These are phyloP conservation scores for Coniochaeta prunicola DNA, from an alignment of 2,329 filamentous ascomycete species.

Conservation along the genomic window DNA sequence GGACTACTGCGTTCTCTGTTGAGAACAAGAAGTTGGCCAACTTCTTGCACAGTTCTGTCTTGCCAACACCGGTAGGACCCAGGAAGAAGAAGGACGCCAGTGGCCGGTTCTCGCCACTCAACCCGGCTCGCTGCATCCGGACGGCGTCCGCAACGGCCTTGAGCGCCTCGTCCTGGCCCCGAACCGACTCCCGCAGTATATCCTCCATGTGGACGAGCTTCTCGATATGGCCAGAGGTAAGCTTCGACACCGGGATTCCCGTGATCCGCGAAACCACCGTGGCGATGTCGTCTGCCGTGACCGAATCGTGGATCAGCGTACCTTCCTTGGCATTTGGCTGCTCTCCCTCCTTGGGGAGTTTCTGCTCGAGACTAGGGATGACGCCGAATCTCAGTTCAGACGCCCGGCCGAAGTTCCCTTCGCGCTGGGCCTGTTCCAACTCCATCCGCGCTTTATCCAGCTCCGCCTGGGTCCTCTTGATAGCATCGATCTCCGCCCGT, in stretches of 20 bases:
- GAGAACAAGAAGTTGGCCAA: constrained; percentile 90
- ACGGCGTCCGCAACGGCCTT: constrained; percentile 89
- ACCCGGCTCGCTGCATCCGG: constrained; percentile 83
- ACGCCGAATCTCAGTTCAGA: constrained; percentile 83
- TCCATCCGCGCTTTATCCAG: constrained; percentile 80
- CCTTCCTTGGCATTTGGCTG: constrained; percentile 28
- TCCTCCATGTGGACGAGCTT: constrained; percentile 97
- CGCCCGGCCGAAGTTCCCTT: constrained; percentile 84
- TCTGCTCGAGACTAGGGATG: constrained; percentile 74
- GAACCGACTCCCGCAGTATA: constrained; percentile 71
- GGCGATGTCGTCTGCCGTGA: constrained; percentile 93
- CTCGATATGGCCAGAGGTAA: constrained; percentile 89
- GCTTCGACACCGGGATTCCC: constrained; percentile 85
- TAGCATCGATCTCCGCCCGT: constrained; percentile 71
- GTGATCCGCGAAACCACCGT: constrained; percentile 85
- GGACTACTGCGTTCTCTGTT: constrained; percentile 80
- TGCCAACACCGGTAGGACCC: constrained; percentile 91
- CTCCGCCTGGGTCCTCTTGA: constrained; percentile 84
- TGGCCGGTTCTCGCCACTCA: constrained; percentile 86
- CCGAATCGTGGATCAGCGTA: constrained; percentile 80
- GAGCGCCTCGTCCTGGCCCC: constrained; percentile 90
- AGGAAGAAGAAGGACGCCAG: constrained; percentile 97
- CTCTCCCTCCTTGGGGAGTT: constrained; percentile 69
- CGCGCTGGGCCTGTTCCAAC: constrained; percentile 78
- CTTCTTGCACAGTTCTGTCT: constrained; percentile 96